Evolutionary conservation across 2,329 filamentous ascomycete species (phyloP).

Genomic region (Paracoccidioides brasiliensis): DNA sequence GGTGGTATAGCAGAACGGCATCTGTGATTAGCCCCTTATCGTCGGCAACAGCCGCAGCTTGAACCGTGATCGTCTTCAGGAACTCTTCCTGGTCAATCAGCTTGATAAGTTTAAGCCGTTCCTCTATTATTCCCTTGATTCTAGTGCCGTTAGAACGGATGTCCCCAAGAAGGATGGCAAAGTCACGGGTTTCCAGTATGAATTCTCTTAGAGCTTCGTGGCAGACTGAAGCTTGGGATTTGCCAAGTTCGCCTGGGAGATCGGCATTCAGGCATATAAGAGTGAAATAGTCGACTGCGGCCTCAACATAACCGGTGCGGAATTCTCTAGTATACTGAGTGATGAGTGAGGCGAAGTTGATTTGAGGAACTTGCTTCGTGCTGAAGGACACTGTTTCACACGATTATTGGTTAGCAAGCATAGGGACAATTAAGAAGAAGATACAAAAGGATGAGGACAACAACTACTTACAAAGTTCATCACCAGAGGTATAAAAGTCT

Average conservation of each 20-base stretch:
- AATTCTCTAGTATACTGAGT: constrained; percentile 96
- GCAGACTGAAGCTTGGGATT: constrained; percentile 67
- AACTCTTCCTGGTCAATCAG: constrained; percentile 71
- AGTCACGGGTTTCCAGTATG: constrained; percentile 92
- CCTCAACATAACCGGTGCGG: constrained; percentile 74
- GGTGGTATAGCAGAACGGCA: constrained; percentile 84
- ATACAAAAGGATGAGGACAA: background rate
- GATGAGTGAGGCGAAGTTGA: constrained; percentile 88
- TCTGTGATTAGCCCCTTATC: constrained; percentile 89
- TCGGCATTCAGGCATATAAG: constrained; percentile 88
- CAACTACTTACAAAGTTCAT: constrained; percentile 46
- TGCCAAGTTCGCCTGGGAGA: constrained; percentile 58
- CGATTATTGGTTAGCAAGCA: constrained; percentile 10
- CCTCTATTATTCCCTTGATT: constrained; percentile 76
- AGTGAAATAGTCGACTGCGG: constrained; percentile 84
- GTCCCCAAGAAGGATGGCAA: constrained; percentile 85
- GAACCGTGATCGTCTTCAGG: constrained; percentile 79
- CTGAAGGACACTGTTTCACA: constrained; percentile 38
- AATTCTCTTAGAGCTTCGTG: constrained; percentile 88
- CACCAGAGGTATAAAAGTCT: constrained; percentile 60
- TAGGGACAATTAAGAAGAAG: constrained; percentile 7
- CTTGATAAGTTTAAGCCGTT: constrained; percentile 68
- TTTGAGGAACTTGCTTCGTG: constrained; percentile 50
- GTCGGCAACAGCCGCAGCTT: constrained; percentile 84
- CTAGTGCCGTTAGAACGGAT: constrained; percentile 74